These are phyloP conservation scores for Pseudonectria foliicola DNA, from an alignment of 2,329 filamentous ascomycete species.

Conservation along the genomic window DNA sequence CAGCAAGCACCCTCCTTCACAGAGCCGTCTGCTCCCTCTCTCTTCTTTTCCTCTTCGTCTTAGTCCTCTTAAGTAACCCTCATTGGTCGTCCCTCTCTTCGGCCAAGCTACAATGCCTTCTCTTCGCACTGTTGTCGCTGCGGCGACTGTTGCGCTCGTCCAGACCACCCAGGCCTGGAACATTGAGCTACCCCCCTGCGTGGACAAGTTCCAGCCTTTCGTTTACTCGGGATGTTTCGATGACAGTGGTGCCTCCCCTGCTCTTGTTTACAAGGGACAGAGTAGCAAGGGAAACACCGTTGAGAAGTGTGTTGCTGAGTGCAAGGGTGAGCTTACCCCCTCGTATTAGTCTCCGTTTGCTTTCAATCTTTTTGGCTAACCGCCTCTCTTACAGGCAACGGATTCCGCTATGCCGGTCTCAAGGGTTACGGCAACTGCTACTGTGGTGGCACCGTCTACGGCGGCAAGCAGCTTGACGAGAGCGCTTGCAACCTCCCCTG, in stretches of 20 bases:
- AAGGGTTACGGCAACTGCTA: slow-evolving; percentile 48
- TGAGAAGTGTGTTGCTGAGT: slow-evolving; percentile 40
- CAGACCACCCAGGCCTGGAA: slow-evolving; percentile 34
- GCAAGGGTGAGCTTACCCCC: slow-evolving; percentile 35
- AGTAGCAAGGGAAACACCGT: slow-evolving; percentile 36
- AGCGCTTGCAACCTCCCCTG: slow-evolving; percentile 52
- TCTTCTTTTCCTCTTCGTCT: slow-evolving; percentile 13
- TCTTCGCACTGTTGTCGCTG: slow-evolving; percentile 23
- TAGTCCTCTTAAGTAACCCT: slow-evolving; percentile 1
- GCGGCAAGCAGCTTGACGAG: slow-evolving; percentile 40
- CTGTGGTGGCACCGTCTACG: slow-evolving; percentile 43
- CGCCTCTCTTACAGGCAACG: slow-evolving; percentile 29
- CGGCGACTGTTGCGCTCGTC: slow-evolving; percentile 33
- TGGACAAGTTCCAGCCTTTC: slow-evolving; percentile 39
- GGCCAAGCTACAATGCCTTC: slow-evolving; percentile 11
- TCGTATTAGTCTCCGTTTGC: too few relatives aligned
- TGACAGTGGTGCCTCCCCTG: slow-evolving; percentile 26
- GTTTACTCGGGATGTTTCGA: slow-evolving; percentile 42
- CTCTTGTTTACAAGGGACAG: slow-evolving; percentile 35
- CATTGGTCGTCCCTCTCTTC: not conserved
- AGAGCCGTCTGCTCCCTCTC: slow-evolving; percentile 13
- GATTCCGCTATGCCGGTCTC: slow-evolving; percentile 44
- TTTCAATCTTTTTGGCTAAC: not conserved
- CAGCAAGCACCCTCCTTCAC: slow-evolving; percentile 1
- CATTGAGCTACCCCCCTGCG: slow-evolving; percentile 38